These are phyloP conservation scores for Lachancea dasiensis DNA, from an alignment of 805 yeast genomes.

Conservation along the genomic window DNA sequence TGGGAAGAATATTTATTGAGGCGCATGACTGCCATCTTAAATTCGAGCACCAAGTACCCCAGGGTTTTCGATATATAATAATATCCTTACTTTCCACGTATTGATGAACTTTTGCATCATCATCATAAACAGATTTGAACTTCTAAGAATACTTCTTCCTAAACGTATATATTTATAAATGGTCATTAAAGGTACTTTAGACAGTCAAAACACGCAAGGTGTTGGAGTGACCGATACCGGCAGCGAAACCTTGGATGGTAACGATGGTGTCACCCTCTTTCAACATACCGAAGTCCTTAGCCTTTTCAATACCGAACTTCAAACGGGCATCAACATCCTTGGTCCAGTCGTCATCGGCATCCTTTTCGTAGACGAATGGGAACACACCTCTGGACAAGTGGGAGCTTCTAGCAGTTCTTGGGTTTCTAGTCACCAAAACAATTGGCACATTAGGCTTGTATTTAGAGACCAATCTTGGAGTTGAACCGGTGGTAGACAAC, in stretches of 20 bases:
- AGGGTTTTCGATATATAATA: slow-evolving; percentile 4
- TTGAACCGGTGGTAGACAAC: slow-evolving; percentile 88
- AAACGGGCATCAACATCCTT: slow-evolving; percentile 94
- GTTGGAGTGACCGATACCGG: slow-evolving; percentile 98
- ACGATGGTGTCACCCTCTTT: slow-evolving; percentile 83
- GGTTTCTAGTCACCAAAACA: slow-evolving; percentile 96
- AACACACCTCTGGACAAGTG: slow-evolving; percentile 98
- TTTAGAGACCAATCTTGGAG: slow-evolving; percentile 94
- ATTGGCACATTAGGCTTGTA: slow-evolving; percentile 97
- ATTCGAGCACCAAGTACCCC: no score
- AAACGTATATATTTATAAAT: slow-evolving; percentile 11
- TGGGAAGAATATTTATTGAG: slow-evolving; percentile 29
- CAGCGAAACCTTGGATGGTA: slow-evolving; percentile 97
- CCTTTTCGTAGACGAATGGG: slow-evolving; percentile 79
- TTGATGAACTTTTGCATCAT: no score
- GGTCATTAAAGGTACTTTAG: slow-evolving; percentile 31
- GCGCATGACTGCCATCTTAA: slow-evolving; percentile 23
- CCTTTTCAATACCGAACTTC: slow-evolving; percentile 87
- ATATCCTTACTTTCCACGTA: no score
- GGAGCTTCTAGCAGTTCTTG: slow-evolving; percentile 85
- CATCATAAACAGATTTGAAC: no score
- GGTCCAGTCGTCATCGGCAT: slow-evolving; percentile 73
- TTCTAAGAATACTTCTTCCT: no score
- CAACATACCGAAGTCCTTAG: slow-evolving; percentile 79
- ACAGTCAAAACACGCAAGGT: slow-evolving; percentile 89